Evolutionary conservation across 495 filamentous ascomycete genomes (phyloP).

Genomic region (Talaromyces proteolyticus): DNA sequence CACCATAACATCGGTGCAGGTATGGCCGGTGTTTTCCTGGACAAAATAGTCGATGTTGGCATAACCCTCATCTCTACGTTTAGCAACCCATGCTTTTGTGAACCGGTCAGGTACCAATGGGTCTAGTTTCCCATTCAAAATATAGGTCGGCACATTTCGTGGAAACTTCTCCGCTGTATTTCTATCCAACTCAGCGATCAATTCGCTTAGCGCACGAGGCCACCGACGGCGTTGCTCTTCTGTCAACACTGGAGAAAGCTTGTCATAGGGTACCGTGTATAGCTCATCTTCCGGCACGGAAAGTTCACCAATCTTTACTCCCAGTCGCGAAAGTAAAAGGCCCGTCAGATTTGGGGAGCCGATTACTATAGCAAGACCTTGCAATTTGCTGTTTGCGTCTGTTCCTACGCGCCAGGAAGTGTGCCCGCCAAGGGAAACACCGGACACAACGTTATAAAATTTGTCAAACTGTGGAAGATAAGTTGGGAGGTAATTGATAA

Average conservation of each 20-base stretch:
- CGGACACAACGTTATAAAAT: slow-evolving; percentile 8
- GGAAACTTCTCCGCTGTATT: background rate
- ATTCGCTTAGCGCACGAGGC: background rate
- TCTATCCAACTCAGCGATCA: background rate
- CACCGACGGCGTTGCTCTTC: slow-evolving; percentile 1
- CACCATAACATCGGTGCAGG: slow-evolving; percentile 2
- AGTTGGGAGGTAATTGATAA: slow-evolving; percentile 2
- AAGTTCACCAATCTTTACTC: background rate
- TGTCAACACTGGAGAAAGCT: background rate
- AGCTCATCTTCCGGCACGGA: background rate
- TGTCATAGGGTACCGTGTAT: background rate
- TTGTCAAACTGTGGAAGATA: slow-evolving; percentile 2
- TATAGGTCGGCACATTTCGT: slow-evolving; percentile 1
- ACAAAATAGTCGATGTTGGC: slow-evolving; percentile 2
- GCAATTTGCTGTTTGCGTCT: background rate
- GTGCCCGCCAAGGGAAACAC: slow-evolving; percentile 6
- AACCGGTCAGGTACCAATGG: slow-evolving; percentile 2
- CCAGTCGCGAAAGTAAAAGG: background rate
- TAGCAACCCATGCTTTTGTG: slow-evolving; percentile 1
- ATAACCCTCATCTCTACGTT: slow-evolving; percentile 1
- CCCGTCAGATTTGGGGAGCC: background rate
- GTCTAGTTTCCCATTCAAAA: slow-evolving; percentile 2
- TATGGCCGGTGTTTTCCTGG: slow-evolving; percentile 5
- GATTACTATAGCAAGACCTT: slow-evolving; percentile 3
- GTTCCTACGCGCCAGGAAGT: slow-evolving; percentile 5